These are phyloP conservation scores for Tetramitus jugosus DNA, from an alignment of 208 protist genomes.

Conservation along the genomic window DNA sequence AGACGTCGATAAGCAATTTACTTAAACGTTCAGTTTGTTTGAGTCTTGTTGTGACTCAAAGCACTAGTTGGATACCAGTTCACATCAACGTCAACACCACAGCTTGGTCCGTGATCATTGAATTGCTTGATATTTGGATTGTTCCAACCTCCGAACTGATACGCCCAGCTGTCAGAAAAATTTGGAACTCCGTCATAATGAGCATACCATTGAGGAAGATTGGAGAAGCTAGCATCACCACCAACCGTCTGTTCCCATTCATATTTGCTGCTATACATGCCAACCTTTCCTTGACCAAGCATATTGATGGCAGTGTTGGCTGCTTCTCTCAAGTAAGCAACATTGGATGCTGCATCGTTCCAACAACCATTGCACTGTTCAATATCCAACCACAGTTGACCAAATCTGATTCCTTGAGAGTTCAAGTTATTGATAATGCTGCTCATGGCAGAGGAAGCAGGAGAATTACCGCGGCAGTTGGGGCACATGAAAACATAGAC, in stretches of 20 bases:
- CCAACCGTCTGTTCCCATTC: not conserved
- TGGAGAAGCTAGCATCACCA: not conserved
- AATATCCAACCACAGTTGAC: not conserved
- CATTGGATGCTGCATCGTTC: not conserved
- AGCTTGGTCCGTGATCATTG: no score
- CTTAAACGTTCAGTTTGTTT: no score
- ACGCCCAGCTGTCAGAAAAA: not conserved
- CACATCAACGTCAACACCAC: no score
- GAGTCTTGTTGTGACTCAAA: no score
- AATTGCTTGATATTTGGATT: no score
- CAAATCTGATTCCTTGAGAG: not conserved
- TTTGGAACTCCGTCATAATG: not conserved
- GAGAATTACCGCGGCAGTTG: not conserved
- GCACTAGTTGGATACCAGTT: no score
- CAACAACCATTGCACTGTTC: slow-evolving; percentile 5
- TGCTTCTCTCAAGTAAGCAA: not conserved
- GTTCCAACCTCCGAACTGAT: no score
- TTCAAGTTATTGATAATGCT: not conserved
- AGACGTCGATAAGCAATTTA: no score
- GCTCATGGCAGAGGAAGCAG: not conserved
- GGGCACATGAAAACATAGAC: slow-evolving; percentile 6
- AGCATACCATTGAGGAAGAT: not conserved
- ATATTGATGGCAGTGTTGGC: not conserved
- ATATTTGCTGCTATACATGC: not conserved
- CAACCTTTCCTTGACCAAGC: not conserved